phyloP scores from a whole-genome alignment of 176 grass and related monocot genomes.

The Oropetium thomaeum region DNA sequence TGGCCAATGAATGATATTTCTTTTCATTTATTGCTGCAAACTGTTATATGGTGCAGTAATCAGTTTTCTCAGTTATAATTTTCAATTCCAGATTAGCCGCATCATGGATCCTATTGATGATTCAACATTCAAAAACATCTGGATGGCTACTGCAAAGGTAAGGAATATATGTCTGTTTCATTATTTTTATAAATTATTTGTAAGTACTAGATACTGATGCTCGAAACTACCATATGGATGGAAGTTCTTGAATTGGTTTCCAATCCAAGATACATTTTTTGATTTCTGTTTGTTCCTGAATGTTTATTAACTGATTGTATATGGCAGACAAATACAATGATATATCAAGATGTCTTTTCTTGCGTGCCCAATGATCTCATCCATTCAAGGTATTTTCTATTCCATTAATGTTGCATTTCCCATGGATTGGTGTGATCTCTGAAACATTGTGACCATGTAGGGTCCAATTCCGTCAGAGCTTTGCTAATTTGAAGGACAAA shows the following conservation, averaged over 20 bases:
- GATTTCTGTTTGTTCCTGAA: conserved; percentile 2
- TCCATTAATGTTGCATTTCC: conserved; percentile 1
- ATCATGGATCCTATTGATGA: conserved; percentile 80
- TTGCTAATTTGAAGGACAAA: conserved; percentile 77
- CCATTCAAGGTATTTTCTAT: conserved; percentile 74
- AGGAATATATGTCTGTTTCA: neutral
- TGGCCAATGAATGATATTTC: neutral
- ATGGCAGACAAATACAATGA: conserved; percentile 80
- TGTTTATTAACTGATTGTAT: conserved; percentile 18
- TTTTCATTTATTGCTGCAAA: neutral
- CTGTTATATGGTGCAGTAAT: conserved; percentile 17
- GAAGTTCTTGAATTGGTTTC: neutral
- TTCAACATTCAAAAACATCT: conserved; percentile 88
- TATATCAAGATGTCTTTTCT: conserved; percentile 96
- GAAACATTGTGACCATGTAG: conserved; percentile 42
- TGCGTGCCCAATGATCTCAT: conserved; percentile 92
- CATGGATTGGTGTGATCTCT: conserved; percentile 11
- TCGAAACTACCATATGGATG: neutral
- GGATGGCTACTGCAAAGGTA: conserved; percentile 97
- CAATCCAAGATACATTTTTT: neutral
- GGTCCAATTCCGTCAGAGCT: conserved; percentile 67
- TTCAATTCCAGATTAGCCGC: conserved; percentile 67
- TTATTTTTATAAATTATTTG: neutral
- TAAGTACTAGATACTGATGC: conserved; percentile 1
- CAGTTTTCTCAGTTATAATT: conserved; percentile 19